Conservation (phyloP, 192 early-diverging fungal species). For the Coemansia sp. region DNA sequence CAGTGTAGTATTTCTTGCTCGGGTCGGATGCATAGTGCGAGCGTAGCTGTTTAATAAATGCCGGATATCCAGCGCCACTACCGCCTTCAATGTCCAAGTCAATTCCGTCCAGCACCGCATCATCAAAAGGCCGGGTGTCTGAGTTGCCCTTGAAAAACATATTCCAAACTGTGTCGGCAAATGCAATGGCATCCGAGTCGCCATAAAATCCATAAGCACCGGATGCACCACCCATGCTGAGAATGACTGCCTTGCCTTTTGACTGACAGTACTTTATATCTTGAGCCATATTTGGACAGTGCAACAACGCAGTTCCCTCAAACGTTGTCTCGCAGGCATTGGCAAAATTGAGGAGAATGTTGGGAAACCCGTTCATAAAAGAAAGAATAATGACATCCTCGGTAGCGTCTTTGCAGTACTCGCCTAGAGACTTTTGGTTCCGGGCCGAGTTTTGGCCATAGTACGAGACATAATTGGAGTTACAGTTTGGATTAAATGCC, state of each 20-base stretch:
- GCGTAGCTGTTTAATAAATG: constrained; percentile 55
- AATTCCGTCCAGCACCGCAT: constrained; percentile 62
- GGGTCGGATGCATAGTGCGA: constrained; percentile 50
- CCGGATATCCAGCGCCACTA: constrained; percentile 42
- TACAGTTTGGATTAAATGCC: constrained; percentile 44
- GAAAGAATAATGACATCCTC: constrained; percentile 64
- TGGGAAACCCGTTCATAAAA: constrained; percentile 62
- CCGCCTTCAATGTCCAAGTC: constrained; percentile 64
- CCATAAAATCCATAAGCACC: constrained; percentile 59
- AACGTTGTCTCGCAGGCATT: constrained; percentile 61
- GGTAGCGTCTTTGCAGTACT: constrained; percentile 64
- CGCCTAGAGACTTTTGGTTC: constrained; percentile 38
- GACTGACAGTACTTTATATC: constrained; percentile 71
- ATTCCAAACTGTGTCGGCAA: constrained; percentile 63
- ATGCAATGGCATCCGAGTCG: constrained; percentile 42
- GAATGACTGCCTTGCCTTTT: constrained; percentile 61
- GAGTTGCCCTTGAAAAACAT: constrained; percentile 63
- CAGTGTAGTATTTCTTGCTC: constrained; percentile 58
- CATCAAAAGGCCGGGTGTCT: constrained; percentile 59
- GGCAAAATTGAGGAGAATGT: constrained; percentile 63
- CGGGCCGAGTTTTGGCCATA: constrained; percentile 56
- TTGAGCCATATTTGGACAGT: constrained; percentile 58
- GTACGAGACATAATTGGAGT: constrained; percentile 52
- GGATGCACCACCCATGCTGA: constrained; percentile 68
- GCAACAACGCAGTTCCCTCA: constrained; percentile 56